These are phyloP conservation scores for Viridothelium virens DNA, from an alignment of 495 filamentous ascomycete species.

Conservation along the genomic window DNA sequence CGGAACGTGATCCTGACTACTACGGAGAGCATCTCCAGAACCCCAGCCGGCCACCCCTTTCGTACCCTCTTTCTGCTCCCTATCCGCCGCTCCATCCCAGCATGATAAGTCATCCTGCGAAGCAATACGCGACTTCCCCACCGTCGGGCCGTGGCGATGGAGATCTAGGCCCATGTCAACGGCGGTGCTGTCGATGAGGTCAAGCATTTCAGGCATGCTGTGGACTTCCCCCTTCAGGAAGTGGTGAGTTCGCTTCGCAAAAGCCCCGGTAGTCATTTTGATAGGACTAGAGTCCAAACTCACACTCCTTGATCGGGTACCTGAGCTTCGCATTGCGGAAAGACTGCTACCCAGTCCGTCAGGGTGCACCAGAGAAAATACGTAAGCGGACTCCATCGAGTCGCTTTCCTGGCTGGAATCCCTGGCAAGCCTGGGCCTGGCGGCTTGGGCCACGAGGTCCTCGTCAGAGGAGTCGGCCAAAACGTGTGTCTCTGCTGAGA, in stretches of 20 bases:
- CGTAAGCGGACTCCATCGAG: neutral
- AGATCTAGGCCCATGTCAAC: slow-evolving; percentile 5
- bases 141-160: neutral
- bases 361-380: neutral
- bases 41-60: neutral
- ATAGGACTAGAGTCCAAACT: neutral
- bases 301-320: too few species aligned
- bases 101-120: too few species aligned
- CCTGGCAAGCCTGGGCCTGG: too few species aligned
- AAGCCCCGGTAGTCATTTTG: neutral
- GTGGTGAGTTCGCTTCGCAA: neutral
- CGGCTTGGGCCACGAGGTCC: too few species aligned
- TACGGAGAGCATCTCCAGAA: neutral
- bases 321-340: too few species aligned
- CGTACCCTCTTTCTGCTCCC: neutral
- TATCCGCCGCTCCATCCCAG: neutral
- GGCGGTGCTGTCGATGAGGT: neutral
- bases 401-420: neutral
- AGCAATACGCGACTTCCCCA: neutral
- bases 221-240: neutral
- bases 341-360: neutral
- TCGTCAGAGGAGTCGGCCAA: neutral
- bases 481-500: neutral
- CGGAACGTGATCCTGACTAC: neutral
- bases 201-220: neutral